Base-by-base conservation (phyloP, 257 asterid species). In the Plantago major region DNA sequence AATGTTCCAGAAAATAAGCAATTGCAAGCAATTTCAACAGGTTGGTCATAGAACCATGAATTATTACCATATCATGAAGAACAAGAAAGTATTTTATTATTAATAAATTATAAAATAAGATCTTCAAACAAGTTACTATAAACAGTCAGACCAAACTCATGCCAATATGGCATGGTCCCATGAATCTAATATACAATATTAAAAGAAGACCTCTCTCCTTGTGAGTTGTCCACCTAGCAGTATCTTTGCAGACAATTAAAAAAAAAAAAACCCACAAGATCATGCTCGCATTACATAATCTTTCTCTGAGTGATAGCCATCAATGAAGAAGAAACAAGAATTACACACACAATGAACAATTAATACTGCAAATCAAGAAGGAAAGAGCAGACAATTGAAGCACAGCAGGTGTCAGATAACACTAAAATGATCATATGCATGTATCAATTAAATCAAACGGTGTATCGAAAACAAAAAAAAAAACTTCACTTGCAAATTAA, bases 221-320 rank as follows among this genome's bases (percentile, higher is more conserved):
- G 54, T 1, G 40, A 33, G 40, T 33, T 33, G 40, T 33, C 40
- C 40, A 33, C 40, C 40, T 33, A 51, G 58, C 58, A 54, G 68
- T 64, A 58, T 67, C 66, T 63, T 64, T 75, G 72, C 69, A 59
- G 68, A 78, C 70, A 65, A 72, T 67, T 48, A 49, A 71, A 16
- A 65, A 64, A 56, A 58, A 64, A 40, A 73, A 60, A 69, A 64
- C 67, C 22, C 54, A 45, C 49, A 55, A 51, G 67, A 71, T 72
- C 67, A 67, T 17, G 55, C 61, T 46, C 64, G 55, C 45, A 67
- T 66, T 28, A 54, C 61, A 67, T 26, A 59, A 60, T 56, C 42
- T 37, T 52, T n/a, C n/a, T n/a, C n/a, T n/a, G n/a, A n/a, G n/a
- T n/a, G n/a, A n/a, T n/a, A n/a, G n/a, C n/a, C n/a, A 33, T 26